Evolutionary conservation across 2,329 filamentous ascomycete species (phyloP).

Genomic region (Sporothrix pallida): DNA sequence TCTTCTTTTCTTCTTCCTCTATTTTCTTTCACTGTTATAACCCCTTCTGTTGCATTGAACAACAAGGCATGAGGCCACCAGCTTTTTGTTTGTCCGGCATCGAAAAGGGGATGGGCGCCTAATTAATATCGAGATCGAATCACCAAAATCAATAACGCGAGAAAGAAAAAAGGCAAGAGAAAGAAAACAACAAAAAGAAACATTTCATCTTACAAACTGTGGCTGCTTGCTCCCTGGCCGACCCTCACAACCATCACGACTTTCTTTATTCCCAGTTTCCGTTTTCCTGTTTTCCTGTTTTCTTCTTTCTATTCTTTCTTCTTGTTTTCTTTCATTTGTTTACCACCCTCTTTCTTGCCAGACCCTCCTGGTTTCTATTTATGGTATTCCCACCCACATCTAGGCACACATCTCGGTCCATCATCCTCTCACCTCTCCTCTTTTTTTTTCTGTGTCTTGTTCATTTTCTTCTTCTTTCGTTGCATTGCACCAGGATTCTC

Average conservation of each 20-base stretch:
- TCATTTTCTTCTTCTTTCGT: not conserved
- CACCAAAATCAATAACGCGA: not conserved
- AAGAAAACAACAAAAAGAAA: conserved; percentile 1
- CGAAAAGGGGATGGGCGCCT: conserved; percentile 19
- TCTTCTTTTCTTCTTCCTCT: not conserved
- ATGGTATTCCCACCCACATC: conserved; percentile 22
- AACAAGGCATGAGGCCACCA: conserved; percentile 16
- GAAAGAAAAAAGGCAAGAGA: not conserved
- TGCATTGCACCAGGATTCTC: not conserved
- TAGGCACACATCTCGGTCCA: not conserved
- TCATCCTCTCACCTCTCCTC: not conserved
- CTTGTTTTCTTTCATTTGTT: not conserved
- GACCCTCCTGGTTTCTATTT: conserved; percentile 23
- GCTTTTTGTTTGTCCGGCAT: not conserved
- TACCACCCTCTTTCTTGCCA: not conserved
- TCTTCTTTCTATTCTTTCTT: conserved; percentile 6
- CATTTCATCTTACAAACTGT: not conserved
- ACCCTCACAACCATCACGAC: conserved; percentile 11
- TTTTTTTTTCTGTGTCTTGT: not conserved
- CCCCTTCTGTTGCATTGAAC: conserved; percentile 5
- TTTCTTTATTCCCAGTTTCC: not conserved
- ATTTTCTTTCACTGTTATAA: not conserved
- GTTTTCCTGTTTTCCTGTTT: not conserved
- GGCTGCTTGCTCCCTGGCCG: not conserved
- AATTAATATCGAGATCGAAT: not conserved